These are phyloP conservation scores for Ambrosia hybrid DNA, from an alignment of 140 eudicot species.

Conservation along the genomic window DNA sequence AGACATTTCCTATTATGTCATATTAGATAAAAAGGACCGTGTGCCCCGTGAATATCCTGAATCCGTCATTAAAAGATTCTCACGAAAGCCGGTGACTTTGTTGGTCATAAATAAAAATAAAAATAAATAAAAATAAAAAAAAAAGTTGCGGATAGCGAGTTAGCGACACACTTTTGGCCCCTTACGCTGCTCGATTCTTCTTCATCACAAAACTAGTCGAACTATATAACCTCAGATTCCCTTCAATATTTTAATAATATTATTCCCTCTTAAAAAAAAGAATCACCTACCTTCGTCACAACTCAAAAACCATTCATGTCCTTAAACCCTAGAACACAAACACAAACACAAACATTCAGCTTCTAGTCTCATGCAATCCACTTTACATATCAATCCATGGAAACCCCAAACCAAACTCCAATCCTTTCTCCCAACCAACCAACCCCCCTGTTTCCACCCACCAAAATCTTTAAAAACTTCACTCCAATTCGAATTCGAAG, in stretches of 20 bases:
- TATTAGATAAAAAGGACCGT: no score
- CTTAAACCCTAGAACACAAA: conserved; percentile 11
- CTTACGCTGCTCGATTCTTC: no score
- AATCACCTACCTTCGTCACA: background rate
- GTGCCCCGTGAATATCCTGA: no score
- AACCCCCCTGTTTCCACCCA: conserved; percentile 40
- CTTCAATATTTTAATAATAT: background rate
- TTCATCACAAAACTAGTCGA: no score
- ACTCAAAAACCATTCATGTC: background rate
- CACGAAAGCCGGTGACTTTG: no score
- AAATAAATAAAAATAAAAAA: no score
- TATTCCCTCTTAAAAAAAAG: background rate
- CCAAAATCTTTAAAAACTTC: conserved; percentile 52
- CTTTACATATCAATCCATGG: conserved; percentile 24
- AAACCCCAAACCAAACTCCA: conserved; percentile 18
- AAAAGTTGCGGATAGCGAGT: no score
- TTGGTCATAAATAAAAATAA: no score
- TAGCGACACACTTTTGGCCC: no score
- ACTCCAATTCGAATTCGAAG: conserved; percentile 42
- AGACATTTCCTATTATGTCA: no score
- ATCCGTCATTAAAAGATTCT: no score
- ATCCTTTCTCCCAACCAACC: conserved; percentile 24
- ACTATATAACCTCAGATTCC: background rate
- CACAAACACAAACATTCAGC: background rate
- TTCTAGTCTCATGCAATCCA: conserved; percentile 42